phyloP scores from a whole-genome alignment of 2,329 filamentous ascomycete genomes.

The Pseudogymnoascus sp. region DNA sequence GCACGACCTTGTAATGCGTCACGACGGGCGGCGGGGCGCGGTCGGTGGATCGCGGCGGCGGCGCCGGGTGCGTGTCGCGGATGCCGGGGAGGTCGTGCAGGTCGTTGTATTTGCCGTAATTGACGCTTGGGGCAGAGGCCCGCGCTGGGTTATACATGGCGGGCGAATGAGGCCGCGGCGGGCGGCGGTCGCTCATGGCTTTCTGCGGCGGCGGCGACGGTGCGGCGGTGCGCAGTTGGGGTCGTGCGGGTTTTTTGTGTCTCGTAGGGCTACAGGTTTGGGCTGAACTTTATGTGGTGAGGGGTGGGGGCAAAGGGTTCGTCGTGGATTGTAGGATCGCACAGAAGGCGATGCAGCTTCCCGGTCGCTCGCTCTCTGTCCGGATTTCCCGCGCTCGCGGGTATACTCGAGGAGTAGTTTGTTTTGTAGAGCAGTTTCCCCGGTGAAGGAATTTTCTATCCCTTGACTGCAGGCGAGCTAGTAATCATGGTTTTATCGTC shows the following conservation, averaged over 20 bases:
- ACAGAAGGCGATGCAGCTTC: background rate
- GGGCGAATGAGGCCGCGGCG: constrained; percentile 37
- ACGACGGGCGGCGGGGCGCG: constrained; percentile 36
- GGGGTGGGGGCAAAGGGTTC: background rate
- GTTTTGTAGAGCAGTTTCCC: background rate
- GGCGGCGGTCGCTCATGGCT: constrained; percentile 39
- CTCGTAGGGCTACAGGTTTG: background rate
- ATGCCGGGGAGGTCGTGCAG: constrained; percentile 44
- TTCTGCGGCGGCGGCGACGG: background rate
- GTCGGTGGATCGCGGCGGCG: constrained; percentile 33
- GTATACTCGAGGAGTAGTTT: background rate
- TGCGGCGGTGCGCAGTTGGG: background rate
- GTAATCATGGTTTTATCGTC: background rate
- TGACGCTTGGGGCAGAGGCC: constrained; percentile 45
- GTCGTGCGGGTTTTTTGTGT: background rate
- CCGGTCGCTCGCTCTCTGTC: background rate
- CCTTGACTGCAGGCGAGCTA: background rate
- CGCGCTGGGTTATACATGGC: constrained; percentile 42
- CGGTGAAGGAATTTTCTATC: background rate
- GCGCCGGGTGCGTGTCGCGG: constrained; percentile 28
- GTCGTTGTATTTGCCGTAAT: constrained; percentile 45
- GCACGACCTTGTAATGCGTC: constrained; percentile 48
- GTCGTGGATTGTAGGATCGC: background rate
- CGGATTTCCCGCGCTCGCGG: background rate
- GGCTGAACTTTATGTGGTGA: background rate